A percentile compares a stretch with the other conserved stretches of the same genome.
These are phyloP conservation scores for Limnanthes douglasii DNA, from an alignment of 345 rosid genomes.

Conservation along the genomic window DNA sequence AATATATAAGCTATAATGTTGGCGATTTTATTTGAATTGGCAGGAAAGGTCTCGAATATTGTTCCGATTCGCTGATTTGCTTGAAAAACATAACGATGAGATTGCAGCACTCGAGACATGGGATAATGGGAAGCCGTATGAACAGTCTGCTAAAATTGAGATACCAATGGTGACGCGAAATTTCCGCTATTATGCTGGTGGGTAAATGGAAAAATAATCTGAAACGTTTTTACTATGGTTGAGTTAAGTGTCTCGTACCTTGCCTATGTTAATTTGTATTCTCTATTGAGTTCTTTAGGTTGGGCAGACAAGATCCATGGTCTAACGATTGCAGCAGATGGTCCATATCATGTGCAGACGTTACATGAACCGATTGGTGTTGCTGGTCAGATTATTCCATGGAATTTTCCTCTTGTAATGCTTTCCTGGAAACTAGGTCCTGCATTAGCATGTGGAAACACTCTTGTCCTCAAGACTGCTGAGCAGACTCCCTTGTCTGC, in stretches of 20 bases:
- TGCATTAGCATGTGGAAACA: slow-evolving; percentile 88
- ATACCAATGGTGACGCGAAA: slow-evolving; percentile 53
- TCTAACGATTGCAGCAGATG: slow-evolving; percentile 65
- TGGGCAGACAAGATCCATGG: slow-evolving; percentile 99
- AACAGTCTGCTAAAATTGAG: slow-evolving; percentile 60
- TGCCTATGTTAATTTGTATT: not conserved
- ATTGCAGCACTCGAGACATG: slow-evolving; percentile 79
- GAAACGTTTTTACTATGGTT: not conserved
- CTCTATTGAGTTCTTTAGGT: slow-evolving; percentile 27
- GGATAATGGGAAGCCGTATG: slow-evolving; percentile 86
- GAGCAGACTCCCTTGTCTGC: slow-evolving; percentile 91
- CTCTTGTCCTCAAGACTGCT: slow-evolving; percentile 75
- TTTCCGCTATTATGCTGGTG: slow-evolving; percentile 89
- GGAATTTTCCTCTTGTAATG: slow-evolving; percentile 96
- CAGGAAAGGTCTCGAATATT: slow-evolving; percentile 76
- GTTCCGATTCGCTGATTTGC: slow-evolving; percentile 62
- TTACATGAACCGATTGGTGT: slow-evolving; percentile 93
- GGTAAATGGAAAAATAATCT: slow-evolving; percentile 9
- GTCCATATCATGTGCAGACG: slow-evolving; percentile 61
- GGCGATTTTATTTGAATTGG: slow-evolving; percentile 1
- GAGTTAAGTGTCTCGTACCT: not conserved
- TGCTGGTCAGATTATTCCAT: slow-evolving; percentile 89
- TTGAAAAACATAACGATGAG: slow-evolving; percentile 79
- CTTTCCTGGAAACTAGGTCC: slow-evolving; percentile 88
- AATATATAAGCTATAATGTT: not conserved